These are phyloP conservation scores for Lachnellula occidentalis DNA, from an alignment of 2,329 filamentous ascomycete genomes.

Conservation along the genomic window DNA sequence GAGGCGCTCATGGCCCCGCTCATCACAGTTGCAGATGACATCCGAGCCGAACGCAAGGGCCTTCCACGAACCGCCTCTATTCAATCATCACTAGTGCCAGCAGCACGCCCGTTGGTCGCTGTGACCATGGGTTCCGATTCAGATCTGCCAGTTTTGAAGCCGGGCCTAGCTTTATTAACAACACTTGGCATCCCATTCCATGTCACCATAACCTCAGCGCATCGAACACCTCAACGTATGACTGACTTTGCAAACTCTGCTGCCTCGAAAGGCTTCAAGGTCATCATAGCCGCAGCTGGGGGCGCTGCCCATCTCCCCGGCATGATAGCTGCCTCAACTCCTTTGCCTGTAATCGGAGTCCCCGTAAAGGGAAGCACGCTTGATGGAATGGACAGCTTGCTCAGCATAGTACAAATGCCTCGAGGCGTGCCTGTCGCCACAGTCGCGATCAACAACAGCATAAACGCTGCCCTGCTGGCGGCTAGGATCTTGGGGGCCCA, in stretches of 20 bases:
- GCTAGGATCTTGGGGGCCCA: conserved; percentile 59
- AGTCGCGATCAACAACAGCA: conserved; percentile 74
- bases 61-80: conserved; percentile 25
- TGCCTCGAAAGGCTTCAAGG: conserved; percentile 24
- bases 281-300: conserved; percentile 55
- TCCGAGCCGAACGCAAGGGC: conserved; percentile 47
- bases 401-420: conserved; percentile 76
- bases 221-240: conserved; percentile 69
- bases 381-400: conserved; percentile 65
- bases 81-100: not conserved
- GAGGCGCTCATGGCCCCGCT: conserved; percentile 64
- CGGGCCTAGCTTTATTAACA: conserved; percentile 41
- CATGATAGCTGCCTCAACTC: conserved; percentile 68
- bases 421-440: conserved; percentile 67
- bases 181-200: conserved; percentile 69
- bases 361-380: conserved; percentile 69
- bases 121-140: conserved; percentile 77
- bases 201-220: conserved; percentile 72
- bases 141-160: conserved; percentile 69
- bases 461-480: conserved; percentile 70
- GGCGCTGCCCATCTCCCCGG: conserved; percentile 71
- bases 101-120: conserved; percentile 50
- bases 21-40: conserved; percentile 56
- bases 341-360: conserved; percentile 70
- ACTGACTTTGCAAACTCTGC: conserved; percentile 49